Evolutionary conservation across 495 filamentous ascomycete species (phyloP).

Genomic region (Aspergillus carlsbadensis): DNA sequence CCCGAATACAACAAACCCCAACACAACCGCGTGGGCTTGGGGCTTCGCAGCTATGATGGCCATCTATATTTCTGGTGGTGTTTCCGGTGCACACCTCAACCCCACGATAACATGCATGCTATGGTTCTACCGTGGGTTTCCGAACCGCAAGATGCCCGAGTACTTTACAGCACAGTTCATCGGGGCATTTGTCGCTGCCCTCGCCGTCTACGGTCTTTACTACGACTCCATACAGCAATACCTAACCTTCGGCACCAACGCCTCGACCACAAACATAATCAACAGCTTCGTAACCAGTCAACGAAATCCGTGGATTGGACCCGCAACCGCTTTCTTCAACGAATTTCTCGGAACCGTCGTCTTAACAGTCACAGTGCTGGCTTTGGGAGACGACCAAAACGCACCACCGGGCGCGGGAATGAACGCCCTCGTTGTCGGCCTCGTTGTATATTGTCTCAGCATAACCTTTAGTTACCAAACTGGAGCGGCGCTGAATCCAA

Average conservation of each 20-base stretch:
- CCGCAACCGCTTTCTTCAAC: constrained; percentile 49
- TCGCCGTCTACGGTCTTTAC: constrained; percentile 50
- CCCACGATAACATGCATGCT: constrained; percentile 49
- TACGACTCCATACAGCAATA: constrained; percentile 46
- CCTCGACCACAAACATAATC: constrained; percentile 31
- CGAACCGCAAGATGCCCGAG: constrained; percentile 40
- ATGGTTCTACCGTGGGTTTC: constrained; percentile 53
- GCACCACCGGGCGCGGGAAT: constrained; percentile 55
- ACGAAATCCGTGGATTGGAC: constrained; percentile 42
- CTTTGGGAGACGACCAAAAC: constrained; percentile 55
- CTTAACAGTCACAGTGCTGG: constrained; percentile 47
- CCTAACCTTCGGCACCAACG: constrained; percentile 26
- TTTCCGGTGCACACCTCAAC: constrained; percentile 57
- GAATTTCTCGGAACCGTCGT: constrained; percentile 50
- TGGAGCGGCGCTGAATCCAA: constrained; percentile 49
- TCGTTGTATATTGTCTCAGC: constrained; percentile 41
- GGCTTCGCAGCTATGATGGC: constrained; percentile 57
- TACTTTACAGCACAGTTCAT: constrained; percentile 53
- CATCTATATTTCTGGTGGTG: constrained; percentile 55
- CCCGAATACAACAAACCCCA: constrained; percentile 41
- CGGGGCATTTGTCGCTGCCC: constrained; percentile 42
- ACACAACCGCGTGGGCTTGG: constrained; percentile 54
- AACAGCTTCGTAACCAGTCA: constrained; percentile 40
- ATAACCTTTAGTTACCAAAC: constrained; percentile 49
- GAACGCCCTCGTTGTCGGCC: constrained; percentile 47